phyloP scores from a whole-genome alignment of 2,329 filamentous ascomycete species.

The Cercospora sp. region DNA sequence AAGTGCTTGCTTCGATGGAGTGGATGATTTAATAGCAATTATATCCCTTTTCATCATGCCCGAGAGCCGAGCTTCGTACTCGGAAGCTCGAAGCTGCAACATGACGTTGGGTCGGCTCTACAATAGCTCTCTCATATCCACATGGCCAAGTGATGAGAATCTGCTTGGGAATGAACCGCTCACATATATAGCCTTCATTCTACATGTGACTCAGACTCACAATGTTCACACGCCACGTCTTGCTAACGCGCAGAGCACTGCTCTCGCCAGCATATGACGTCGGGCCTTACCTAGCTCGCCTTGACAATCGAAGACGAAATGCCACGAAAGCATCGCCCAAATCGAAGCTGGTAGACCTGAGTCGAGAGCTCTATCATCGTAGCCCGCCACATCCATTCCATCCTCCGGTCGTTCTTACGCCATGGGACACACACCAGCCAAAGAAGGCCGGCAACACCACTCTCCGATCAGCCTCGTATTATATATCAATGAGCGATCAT shows the following conservation, averaged over 20 bases:
- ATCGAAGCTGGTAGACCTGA: conserved; percentile 30
- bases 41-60: not conserved
- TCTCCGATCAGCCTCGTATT: conserved; percentile 31
- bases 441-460: conserved; percentile 33
- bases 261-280: not conserved
- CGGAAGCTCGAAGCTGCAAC: not conserved
- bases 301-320: not conserved
- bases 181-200: conserved; percentile 1
- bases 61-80: not conserved
- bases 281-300: not conserved
- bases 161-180: not conserved
- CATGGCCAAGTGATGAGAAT: not conserved
- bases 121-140: not conserved
- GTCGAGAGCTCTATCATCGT: conserved; percentile 33
- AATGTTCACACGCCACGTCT: not conserved
- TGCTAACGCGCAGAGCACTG: not conserved
- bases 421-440: conserved; percentile 35
- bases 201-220: not conserved
- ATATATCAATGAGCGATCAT: conserved; percentile 33
- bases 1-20: not conserved
- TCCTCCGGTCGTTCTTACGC: conserved; percentile 29
- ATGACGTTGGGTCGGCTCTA: not conserved
- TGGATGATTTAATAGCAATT: not conserved
- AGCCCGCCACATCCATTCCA: conserved; percentile 34
- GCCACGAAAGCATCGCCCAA: conserved; percentile 17